Conservation (phyloP, 345 rosid species). For the Eucalyptus sp. region DNA sequence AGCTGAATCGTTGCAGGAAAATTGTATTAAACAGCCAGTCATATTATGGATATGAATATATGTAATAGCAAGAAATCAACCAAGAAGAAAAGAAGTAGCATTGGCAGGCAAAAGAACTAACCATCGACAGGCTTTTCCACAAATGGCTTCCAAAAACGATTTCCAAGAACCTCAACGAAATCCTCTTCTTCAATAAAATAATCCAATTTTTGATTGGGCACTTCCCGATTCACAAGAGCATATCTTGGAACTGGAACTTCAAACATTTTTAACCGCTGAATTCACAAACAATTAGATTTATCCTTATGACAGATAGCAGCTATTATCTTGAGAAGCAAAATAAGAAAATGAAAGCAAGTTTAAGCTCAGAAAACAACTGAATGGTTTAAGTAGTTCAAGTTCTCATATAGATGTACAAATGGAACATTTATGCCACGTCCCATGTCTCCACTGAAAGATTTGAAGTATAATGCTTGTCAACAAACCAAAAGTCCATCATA, state of each 20-base stretch:
- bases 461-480: neutral
- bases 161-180: conserved; percentile 87
- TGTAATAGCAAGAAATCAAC: neutral
- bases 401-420: neutral
- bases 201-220: conserved; percentile 66
- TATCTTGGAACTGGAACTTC: conserved; percentile 98
- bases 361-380: neutral
- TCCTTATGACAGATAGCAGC: neutral
- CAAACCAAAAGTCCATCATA: neutral
- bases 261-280: conserved; percentile 69
- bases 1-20: neutral
- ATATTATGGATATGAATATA: neutral
- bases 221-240: conserved; percentile 83
- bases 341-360: neutral
- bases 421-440: neutral
- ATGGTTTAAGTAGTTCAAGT: neutral
- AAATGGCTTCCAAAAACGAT: conserved; percentile 97
- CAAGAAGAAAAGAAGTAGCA: neutral
- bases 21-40: neutral
- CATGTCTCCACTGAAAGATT: neutral
- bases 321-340: neutral
- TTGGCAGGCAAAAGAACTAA: conserved; percentile 8
- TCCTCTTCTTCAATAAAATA: conserved; percentile 92
- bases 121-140: conserved; percentile 98
- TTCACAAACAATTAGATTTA: neutral